Evolutionary conservation across 208 protist species (phyloP), one percentile per base, ranked within the genome.

Genomic region (Blechomonas ayalai): DNA sequence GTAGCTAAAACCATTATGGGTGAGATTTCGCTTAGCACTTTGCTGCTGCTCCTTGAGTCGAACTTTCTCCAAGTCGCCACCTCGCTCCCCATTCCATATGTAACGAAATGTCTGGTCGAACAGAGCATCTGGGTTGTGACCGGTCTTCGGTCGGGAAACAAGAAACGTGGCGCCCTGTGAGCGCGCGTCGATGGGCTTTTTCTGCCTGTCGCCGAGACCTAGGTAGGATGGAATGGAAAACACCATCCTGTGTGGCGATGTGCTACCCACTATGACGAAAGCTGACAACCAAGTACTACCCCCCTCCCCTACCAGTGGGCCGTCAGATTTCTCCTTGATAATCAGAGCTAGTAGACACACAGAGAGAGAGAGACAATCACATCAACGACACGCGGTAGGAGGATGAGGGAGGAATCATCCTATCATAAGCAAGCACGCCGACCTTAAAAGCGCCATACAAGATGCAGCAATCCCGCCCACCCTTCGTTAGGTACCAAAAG

Each of bases 151-250:
- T 12, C 59, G 72, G 4, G 53, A 52, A 13, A 76, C 77, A 22
- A 86, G 40, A 40, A 96, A 85, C 10, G 69, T 80, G 16, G 66
- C 58, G 6, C 84, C 78, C 22, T 82, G 67, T 2, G 64, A 54
- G 8, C 88, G 78, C 35, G 67, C 69, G 42, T 89, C 75, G 20
- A 85, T 34, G 5, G 54, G 59, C 26, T 69, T 67, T 59, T 84
- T 77, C 43, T 49, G 52, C 20, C 82, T 73, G 38, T 89, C 79
- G 12, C 82, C 89, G 10, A 73, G 42, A 43, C 78, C 46, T 19
- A 92, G 48, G 55, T 85, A 94, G 20, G 85, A 91, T 12, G 88
- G 85, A 33, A 87, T 92, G 2, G 82, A 90, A 40, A 95, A 95
- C 9, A 93, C 81, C 80, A 95, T 90, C 23, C 1, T 18, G 22